Evolutionary conservation across 305 asterid genomes (phyloP), one percentile per base, ranked within the genome.

Genomic region (Caryopteris hybrid): DNA sequence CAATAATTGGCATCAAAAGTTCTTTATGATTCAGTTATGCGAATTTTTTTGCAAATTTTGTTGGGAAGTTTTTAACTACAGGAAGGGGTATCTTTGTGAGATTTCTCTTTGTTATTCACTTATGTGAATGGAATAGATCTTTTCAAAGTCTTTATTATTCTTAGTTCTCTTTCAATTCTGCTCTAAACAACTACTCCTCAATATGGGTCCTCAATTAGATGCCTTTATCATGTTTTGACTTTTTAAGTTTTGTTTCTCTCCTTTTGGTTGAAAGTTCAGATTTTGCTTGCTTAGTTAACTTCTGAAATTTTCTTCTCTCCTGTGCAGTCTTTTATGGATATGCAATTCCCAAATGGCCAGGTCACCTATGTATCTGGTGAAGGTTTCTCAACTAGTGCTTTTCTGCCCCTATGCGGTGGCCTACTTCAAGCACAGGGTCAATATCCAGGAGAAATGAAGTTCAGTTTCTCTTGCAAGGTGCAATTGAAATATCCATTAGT

Each of bases 401-500:
- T 86, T 76, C 64, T 91, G 74, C 98, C 97, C 54, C 65, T 81
- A 31, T 75, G 87, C n/a, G 98, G 97, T 18, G 98, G 98, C 51
- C 76, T 92, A 53, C 92, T 92, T 66, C 98, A 92, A 82, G 97
- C 89, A 51, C 97, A 92, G 77, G 98, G 98, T 73, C 98, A 88
- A 74, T 94, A 87, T 80, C 99, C 99, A 0, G 98, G 99, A 68
- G 99, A 91, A 67, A 88, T 91, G 91, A 94, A 75, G 81, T 82
- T 89, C 80, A 94, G 99, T 81, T 94, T 89, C 83, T 91, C 99
- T 51, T 86, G 96, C 85, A 94, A 91, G 99, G 99, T 91, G 79
- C 54, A 56, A 57, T 63, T 62, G 9, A 43, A 72, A 57, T 61
- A 47, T 65, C 53, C n/a, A 21, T 34, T 18, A 16, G 25, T 11